Percentiles rank a stretch among this genome's conserved stretches.
Conservation (phyloP, 1,139 yeast species). For the Debaryomyces psychrophilus region DNA sequence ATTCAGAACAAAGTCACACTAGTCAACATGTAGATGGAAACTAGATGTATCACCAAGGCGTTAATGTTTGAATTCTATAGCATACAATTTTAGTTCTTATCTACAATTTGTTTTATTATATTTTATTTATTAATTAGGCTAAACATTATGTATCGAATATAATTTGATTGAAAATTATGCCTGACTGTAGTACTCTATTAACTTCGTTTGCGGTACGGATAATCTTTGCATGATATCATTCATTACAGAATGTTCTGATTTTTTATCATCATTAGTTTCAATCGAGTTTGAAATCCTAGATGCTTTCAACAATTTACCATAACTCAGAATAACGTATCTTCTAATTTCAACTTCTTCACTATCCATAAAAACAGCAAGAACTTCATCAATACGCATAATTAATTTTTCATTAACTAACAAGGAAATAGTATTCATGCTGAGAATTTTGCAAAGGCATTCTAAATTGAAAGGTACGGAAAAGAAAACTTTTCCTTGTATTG, state of each 20-base stretch:
- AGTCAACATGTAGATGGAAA: constrained; percentile 10
- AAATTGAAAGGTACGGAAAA: constrained; percentile 22
- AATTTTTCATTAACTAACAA: constrained; percentile 25
- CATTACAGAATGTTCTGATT: constrained; percentile 21
- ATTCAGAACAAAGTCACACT: constrained; percentile 12
- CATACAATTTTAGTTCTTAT: constrained; percentile 10
- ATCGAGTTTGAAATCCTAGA: constrained; percentile 15
- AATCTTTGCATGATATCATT: constrained; percentile 29
- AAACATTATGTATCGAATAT: constrained; percentile 2
- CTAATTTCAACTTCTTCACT: constrained; percentile 43
- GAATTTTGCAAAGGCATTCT: constrained; percentile 27
- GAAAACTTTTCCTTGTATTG: not conserved
- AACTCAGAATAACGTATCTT: constrained; percentile 43
- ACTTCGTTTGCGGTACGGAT: constrained; percentile 37
- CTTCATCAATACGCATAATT: constrained; percentile 32
- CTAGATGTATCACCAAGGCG: constrained; percentile 3
- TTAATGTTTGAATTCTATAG: constrained; percentile 7
- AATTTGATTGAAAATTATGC: constrained; percentile 10
- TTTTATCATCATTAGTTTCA: constrained; percentile 12
- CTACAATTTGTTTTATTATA: constrained; percentile 9
- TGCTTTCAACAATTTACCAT: constrained; percentile 37
- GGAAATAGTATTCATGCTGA: constrained; percentile 23
- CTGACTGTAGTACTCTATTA: constrained; percentile 42
- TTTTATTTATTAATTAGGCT: constrained; percentile 4
- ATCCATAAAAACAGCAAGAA: constrained; percentile 29